Evolutionary conservation across 192 early-diverging fungal genomes (phyloP).

Genomic region (Lunasporangiospora selenospora): DNA sequence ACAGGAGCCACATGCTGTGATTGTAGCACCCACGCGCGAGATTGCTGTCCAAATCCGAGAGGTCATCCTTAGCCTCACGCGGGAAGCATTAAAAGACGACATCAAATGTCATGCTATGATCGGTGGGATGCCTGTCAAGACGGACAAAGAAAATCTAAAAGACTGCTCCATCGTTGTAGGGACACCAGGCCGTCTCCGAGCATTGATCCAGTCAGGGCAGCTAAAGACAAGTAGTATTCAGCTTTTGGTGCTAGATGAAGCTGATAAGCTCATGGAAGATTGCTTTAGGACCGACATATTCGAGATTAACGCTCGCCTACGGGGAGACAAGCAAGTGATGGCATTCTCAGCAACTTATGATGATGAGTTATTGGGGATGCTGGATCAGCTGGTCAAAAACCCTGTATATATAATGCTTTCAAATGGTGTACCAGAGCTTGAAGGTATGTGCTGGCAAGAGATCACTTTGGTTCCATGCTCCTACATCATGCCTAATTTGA

Average conservation of each 20-base stretch:
- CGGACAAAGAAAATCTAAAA: conserved; percentile 51
- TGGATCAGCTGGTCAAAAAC: conserved; percentile 49
- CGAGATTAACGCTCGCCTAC: conserved; percentile 48
- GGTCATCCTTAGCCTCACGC: conserved; percentile 54
- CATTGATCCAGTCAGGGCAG: conserved; percentile 48
- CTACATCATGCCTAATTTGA: no score
- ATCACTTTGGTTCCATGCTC: background rate
- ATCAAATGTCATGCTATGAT: conserved; percentile 57
- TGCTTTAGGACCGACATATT: conserved; percentile 44
- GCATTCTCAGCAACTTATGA: conserved; percentile 69
- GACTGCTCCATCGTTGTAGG: conserved; percentile 61
- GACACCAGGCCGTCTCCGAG: conserved; percentile 55
- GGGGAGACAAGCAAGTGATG: conserved; percentile 56
- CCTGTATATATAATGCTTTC: conserved; percentile 59
- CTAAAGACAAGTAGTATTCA: conserved; percentile 48
- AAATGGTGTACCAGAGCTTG: conserved; percentile 54
- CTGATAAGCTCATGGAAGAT: conserved; percentile 66
- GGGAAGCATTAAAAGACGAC: conserved; percentile 13
- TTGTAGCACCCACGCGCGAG: conserved; percentile 69
- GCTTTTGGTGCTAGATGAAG: conserved; percentile 65
- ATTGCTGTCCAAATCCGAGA: conserved; percentile 66
- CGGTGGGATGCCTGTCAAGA: conserved; percentile 57
- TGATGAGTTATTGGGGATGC: conserved; percentile 43
- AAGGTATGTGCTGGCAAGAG: conserved; percentile 42
- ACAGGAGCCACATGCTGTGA: conserved; percentile 48